Evolutionary conservation across 2,329 filamentous ascomycete genomes (phyloP).

Genomic region (Colletotrichum echinochloae): DNA sequence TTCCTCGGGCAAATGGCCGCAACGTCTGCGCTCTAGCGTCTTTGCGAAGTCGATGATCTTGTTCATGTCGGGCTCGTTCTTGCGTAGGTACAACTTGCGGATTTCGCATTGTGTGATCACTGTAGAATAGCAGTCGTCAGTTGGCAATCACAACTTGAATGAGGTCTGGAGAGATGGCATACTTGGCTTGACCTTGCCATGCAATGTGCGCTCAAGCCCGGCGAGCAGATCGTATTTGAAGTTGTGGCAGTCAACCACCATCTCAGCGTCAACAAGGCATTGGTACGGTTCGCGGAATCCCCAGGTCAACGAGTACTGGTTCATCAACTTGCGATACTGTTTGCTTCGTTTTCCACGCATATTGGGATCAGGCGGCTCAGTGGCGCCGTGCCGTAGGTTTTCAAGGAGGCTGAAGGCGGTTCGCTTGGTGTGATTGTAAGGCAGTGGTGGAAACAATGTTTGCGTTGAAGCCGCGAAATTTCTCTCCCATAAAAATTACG

Average conservation of each 20-base stretch:
- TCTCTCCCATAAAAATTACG: slow-evolving; percentile 36
- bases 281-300: slow-evolving; percentile 96
- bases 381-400: slow-evolving; percentile 15
- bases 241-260: slow-evolving; percentile 82
- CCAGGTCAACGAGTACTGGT: slow-evolving; percentile 88
- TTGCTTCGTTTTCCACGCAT: slow-evolving; percentile 65
- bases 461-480: slow-evolving; percentile 29
- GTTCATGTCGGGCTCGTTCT: slow-evolving; percentile 63
- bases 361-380: slow-evolving; percentile 41
- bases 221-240: slow-evolving; percentile 91
- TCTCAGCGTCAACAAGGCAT: slow-evolving; percentile 87
- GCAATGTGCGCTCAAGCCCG: slow-evolving; percentile 83
- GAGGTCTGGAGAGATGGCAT: slow-evolving; percentile 48
- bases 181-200: slow-evolving; percentile 88
- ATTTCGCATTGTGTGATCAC: slow-evolving; percentile 87
- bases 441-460: not conserved
- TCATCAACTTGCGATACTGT: slow-evolving; percentile 85
- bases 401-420: not conserved
- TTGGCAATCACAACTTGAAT: not conserved
- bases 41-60: slow-evolving; percentile 81
- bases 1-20: slow-evolving; percentile 80
- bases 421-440: not conserved
- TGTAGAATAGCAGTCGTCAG: slow-evolving; percentile 45
- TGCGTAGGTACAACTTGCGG: slow-evolving; percentile 78
- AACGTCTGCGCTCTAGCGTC: slow-evolving; percentile 75